These are phyloP conservation scores for Leptographium galeiforme DNA, from an alignment of 2,329 filamentous ascomycete species.

Conservation along the genomic window DNA sequence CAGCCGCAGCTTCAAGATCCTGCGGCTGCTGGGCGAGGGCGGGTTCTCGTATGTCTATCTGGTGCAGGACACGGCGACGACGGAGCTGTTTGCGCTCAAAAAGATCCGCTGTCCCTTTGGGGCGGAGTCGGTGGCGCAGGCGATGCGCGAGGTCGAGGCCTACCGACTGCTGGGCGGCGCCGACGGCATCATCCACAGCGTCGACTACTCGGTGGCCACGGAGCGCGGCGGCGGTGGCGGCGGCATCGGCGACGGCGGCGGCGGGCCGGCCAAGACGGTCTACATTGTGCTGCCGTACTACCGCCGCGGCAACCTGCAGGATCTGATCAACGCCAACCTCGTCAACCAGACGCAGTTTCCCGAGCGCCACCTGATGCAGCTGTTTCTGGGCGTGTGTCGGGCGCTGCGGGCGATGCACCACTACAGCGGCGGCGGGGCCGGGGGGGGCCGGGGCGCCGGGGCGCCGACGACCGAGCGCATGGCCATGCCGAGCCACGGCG, in stretches of 20 bases:
- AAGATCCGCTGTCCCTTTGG: slow-evolving; percentile 99
- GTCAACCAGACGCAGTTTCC: slow-evolving; percentile 90
- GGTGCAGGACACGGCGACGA: slow-evolving; percentile 76
- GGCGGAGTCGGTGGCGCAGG: slow-evolving; percentile 85
- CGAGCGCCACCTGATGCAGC: slow-evolving; percentile 71
- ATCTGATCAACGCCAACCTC: slow-evolving; percentile 95
- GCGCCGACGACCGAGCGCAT: background rate
- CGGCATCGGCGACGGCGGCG: slow-evolving; percentile 31
- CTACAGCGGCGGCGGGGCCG: slow-evolving; percentile 40
- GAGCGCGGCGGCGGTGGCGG: slow-evolving; percentile 50
- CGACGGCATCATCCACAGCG: slow-evolving; percentile 71
- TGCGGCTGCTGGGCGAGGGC: slow-evolving; percentile 88
- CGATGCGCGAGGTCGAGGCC: slow-evolving; percentile 93
- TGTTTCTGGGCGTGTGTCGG: slow-evolving; percentile 85
- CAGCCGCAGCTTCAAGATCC: slow-evolving; percentile 85
- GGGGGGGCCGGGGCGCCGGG: slow-evolving; percentile 6
- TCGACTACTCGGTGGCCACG: slow-evolving; percentile 70
- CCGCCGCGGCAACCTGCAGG: slow-evolving; percentile 85
- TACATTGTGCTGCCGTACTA: slow-evolving; percentile 97
- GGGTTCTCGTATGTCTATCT: slow-evolving; percentile 99
- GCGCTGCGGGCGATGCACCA: slow-evolving; percentile 85
- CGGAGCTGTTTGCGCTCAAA: slow-evolving; percentile 84
- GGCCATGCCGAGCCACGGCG: slow-evolving; percentile 9
- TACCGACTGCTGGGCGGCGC: slow-evolving; percentile 80
- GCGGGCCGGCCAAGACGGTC: slow-evolving; percentile 69